Conservation (phyloP, 2,329 filamentous ascomycete species). For the Gaeumannomyces sp. region DNA sequence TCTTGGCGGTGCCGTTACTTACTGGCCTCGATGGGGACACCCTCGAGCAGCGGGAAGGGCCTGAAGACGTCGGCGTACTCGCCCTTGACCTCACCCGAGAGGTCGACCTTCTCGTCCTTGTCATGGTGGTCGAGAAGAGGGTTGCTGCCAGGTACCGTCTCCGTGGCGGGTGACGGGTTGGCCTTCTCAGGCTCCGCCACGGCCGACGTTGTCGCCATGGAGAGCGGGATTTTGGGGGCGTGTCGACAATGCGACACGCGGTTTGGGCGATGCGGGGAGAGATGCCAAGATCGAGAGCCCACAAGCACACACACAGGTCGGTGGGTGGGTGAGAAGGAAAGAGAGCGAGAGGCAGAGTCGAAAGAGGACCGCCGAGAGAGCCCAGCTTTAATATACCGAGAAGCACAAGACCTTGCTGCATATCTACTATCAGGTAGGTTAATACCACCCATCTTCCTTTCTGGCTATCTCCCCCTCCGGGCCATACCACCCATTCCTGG, state of each 20-base stretch:
- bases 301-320: too few relatives aligned
- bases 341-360: too few relatives aligned
- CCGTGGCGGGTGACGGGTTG: neutral
- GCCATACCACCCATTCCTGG: too few relatives aligned
- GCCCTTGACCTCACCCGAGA: neutral
- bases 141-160: neutral
- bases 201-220: neutral
- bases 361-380: too few relatives aligned
- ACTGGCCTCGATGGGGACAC: neutral
- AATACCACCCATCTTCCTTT: too few relatives aligned
- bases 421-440: too few relatives aligned
- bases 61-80: neutral
- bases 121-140: neutral
- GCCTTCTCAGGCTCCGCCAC: neutral
- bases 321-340: too few relatives aligned
- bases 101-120: neutral
- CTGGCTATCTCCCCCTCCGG: too few relatives aligned
- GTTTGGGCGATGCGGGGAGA: too few relatives aligned
- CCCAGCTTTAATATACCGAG: too few relatives aligned
- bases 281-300: too few relatives aligned
- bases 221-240: neutral
- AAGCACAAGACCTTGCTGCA: too few relatives aligned
- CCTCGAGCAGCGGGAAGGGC: neutral
- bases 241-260: neutral
- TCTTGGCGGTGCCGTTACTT: conserved; percentile 13